Percentiles rank a stretch among this genome's conserved stretches.
Conservation (phyloP, 2,329 filamentous ascomycete genomes). For the Sphaerulina vaccinii region DNA sequence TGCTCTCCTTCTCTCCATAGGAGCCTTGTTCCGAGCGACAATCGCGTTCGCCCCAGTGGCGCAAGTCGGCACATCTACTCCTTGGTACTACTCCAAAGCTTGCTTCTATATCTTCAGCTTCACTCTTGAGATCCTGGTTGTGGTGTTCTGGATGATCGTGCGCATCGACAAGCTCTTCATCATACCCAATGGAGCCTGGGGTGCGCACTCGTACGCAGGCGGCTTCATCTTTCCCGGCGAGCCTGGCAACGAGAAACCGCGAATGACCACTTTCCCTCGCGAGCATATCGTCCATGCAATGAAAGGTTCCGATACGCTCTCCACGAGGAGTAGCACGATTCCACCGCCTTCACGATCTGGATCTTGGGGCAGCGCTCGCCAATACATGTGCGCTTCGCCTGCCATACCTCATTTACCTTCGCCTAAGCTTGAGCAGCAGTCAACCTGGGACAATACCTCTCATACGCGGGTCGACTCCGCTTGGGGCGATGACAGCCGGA, state of each 20-base stretch:
- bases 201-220: constrained; percentile 40
- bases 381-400: constrained; percentile 7
- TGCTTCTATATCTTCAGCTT: constrained; percentile 82
- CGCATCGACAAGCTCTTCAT: constrained; percentile 75
- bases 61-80: constrained; percentile 50
- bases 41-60: constrained; percentile 51
- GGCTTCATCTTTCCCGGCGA: constrained; percentile 2
- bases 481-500: constrained; percentile 7
- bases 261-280: neutral
- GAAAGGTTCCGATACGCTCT: neutral
- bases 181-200: constrained; percentile 67
- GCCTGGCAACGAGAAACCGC: constrained; percentile 1
- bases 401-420: neutral
- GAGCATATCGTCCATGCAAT: neutral
- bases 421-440: neutral
- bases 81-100: constrained; percentile 69
- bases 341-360: constrained; percentile 7
- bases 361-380: constrained; percentile 7
- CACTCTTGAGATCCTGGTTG: constrained; percentile 67
- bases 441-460: constrained; percentile 7
- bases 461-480: constrained; percentile 11
- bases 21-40: constrained; percentile 67
- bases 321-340: constrained; percentile 6
- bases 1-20: constrained; percentile 61
- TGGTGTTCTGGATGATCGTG: constrained; percentile 63